These are phyloP conservation scores for Aspergillus saccharolyticus DNA, from an alignment of 495 filamentous ascomycete genomes.

Conservation along the genomic window DNA sequence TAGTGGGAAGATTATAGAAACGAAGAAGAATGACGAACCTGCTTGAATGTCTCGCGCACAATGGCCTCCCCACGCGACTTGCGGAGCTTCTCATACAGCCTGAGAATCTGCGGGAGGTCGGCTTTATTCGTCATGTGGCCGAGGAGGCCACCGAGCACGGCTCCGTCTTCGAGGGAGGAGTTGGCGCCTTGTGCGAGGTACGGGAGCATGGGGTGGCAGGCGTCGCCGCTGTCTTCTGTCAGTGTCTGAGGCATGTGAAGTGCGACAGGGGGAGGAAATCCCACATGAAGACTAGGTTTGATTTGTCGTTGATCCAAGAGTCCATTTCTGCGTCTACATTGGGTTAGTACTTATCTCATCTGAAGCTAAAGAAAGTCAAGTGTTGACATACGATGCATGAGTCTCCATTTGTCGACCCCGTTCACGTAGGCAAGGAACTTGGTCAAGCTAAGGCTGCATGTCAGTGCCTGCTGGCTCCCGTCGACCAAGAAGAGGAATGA, in stretches of 20 bases:
- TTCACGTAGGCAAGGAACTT: constrained; percentile 32
- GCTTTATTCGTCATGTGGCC: constrained; percentile 32
- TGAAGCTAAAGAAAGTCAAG: neutral
- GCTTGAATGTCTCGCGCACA: constrained; percentile 47
- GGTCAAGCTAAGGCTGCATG: constrained; percentile 22
- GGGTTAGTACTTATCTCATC: constrained; percentile 2
- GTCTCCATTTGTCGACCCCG: constrained; percentile 55
- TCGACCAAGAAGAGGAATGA: neutral
- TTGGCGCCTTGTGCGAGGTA: constrained; percentile 59
- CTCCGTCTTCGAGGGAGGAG: constrained; percentile 48
- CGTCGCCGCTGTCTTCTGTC: constrained; percentile 46
- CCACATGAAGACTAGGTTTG: constrained; percentile 36
- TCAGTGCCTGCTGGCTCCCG: neutral
- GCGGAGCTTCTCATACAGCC: constrained; percentile 54
- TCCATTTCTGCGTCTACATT: constrained; percentile 33
- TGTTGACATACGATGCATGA: constrained; percentile 50
- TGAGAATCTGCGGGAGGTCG: constrained; percentile 45
- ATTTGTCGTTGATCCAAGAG: constrained; percentile 33
- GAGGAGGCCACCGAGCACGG: constrained; percentile 42
- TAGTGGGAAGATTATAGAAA: neutral
- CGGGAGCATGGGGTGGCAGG: constrained; percentile 64
- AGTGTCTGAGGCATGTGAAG: neutral
- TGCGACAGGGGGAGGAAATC: neutral
- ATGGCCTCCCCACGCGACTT: constrained; percentile 56
- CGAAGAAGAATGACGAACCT: constrained; percentile 19